Evolutionary conservation across 768 basidiomycete species (phyloP).

Genomic region (Boletus reticulatus): DNA sequence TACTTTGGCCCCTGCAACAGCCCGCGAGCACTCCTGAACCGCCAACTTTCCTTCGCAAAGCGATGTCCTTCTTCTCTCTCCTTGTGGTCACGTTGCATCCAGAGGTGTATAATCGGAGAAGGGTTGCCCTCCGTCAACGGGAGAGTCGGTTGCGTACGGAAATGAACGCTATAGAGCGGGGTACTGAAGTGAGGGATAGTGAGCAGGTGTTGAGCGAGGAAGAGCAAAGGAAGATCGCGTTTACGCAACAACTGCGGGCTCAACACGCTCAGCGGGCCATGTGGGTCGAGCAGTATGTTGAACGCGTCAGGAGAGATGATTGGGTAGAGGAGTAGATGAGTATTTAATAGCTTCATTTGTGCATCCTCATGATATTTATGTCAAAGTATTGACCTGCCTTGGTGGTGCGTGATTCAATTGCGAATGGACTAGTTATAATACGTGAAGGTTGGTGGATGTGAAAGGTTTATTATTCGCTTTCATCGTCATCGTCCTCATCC

Average conservation of each 20-base stretch:
- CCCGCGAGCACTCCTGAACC: slow-evolving; percentile 27
- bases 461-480: slow-evolving; percentile 41
- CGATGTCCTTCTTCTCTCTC: slow-evolving; percentile 52
- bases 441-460: neutral
- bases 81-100: slow-evolving; percentile 66
- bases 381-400: neutral
- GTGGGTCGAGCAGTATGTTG: slow-evolving; percentile 67
- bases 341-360: slow-evolving; percentile 1
- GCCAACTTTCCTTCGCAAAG: slow-evolving; percentile 50
- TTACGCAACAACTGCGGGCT: slow-evolving; percentile 43
- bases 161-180: slow-evolving; percentile 40
- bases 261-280: slow-evolving; percentile 50
- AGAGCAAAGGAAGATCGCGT: slow-evolving; percentile 23
- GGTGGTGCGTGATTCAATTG: neutral
- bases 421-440: neutral
- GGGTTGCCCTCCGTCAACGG: slow-evolving; percentile 53
- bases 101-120: slow-evolving; percentile 69
- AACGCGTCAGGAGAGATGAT: slow-evolving; percentile 59
- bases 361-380: neutral
- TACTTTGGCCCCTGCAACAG: slow-evolving; percentile 38
- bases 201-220: slow-evolving; percentile 33
- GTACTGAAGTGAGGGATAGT: slow-evolving; percentile 27
- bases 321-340: slow-evolving; percentile 60
- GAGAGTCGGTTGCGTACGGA: slow-evolving; percentile 71
- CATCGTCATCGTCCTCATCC: slow-evolving; percentile 52